Evolutionary conservation across 2,329 filamentous ascomycete genomes (phyloP).

Genomic region (Colletotrichum magnum): DNA sequence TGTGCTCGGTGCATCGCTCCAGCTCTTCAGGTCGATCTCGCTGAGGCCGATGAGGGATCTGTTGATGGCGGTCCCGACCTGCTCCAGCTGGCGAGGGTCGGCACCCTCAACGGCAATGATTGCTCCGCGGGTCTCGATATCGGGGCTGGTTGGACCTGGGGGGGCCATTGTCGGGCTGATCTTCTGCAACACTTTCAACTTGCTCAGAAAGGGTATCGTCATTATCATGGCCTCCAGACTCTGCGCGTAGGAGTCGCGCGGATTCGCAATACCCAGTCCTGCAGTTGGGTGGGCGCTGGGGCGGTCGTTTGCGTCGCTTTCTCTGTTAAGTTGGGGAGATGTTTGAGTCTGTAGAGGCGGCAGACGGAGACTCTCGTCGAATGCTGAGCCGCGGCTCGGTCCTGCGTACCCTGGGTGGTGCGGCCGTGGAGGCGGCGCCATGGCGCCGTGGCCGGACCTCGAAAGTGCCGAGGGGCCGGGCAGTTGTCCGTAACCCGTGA

Average conservation of each 20-base stretch:
- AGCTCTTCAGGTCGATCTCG: conserved; percentile 59
- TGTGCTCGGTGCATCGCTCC: conserved; percentile 54
- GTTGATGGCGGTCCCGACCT: conserved; percentile 76
- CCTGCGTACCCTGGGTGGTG: conserved; percentile 52
- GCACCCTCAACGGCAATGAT: conserved; percentile 89
- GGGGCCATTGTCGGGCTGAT: conserved; percentile 78
- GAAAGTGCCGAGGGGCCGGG: conserved; percentile 42
- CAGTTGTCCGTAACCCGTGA: conserved; percentile 46
- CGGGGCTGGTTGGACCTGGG: conserved; percentile 47
- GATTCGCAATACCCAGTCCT: conserved; percentile 44
- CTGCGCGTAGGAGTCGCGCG: conserved; percentile 52
- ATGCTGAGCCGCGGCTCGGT: conserved; percentile 51
- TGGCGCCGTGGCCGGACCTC: conserved; percentile 52
- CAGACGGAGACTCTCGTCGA: conserved; percentile 67
- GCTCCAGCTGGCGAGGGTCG: conserved; percentile 62
- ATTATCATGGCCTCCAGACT: conserved; percentile 80
- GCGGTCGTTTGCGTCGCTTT: conserved; percentile 34
- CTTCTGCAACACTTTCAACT: conserved; percentile 81
- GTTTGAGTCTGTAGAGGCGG: conserved; percentile 66
- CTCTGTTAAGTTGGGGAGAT: conserved; percentile 43
- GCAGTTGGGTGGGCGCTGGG: conserved; percentile 44
- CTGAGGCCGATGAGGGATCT: conserved; percentile 67
- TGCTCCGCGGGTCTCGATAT: conserved; percentile 73
- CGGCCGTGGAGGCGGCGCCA: conserved; percentile 70
- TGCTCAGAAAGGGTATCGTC: conserved; percentile 80